Evolutionary conservation across 2,329 filamentous ascomycete species (phyloP), one percentile per base, ranked within the genome.

Genomic region (Ophiosphaerella narmari): DNA sequence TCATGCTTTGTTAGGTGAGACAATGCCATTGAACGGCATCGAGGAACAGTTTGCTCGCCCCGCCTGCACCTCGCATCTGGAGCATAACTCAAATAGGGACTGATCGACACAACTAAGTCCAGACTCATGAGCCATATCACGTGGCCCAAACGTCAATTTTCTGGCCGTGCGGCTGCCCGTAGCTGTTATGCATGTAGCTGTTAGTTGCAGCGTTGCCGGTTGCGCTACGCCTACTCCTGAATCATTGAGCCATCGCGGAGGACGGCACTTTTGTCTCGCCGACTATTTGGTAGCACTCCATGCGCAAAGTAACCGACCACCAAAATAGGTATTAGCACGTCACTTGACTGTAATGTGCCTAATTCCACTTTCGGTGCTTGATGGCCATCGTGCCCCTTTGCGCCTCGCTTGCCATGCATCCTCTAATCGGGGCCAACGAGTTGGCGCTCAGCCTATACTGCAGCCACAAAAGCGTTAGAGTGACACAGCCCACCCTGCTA

Each of bases 251-350:
- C 54, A 60, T 54, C 50, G 41, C 63, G 62, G 64, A 50, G 50
- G 18, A 48, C 64, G 65, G 65, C 50, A 31, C 12, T 49, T 52
- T 39, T 35, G 58, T 64, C 65, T 67, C 63, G 52, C 66, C 65
- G 62, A 67, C 52, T 16, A 46, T 49, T 43, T 54, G 31, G 55
- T 33, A 49, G 37, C 39, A 39, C 24, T 41, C 34, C 41, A 50
- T 44, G 35, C 45, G 41, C 38, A 58, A 46, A 44, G 44, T 46
- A 42, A 55, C 50, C 50, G 52, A 38, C 11, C 32, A 16, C 14
- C 12, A 11, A 21, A 11, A 38, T 21, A 14, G 37, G 14, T 43
- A 39, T 54, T 43, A 48, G 34, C 42, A 36, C 45, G 54, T 59
- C 48, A 55, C 21, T 50, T 55, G 53, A 51, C 18, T 21, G 18